phyloP scores from a whole-genome alignment of 2,329 filamentous ascomycete genomes.

The Hawksworthiomyces lignivorus region DNA sequence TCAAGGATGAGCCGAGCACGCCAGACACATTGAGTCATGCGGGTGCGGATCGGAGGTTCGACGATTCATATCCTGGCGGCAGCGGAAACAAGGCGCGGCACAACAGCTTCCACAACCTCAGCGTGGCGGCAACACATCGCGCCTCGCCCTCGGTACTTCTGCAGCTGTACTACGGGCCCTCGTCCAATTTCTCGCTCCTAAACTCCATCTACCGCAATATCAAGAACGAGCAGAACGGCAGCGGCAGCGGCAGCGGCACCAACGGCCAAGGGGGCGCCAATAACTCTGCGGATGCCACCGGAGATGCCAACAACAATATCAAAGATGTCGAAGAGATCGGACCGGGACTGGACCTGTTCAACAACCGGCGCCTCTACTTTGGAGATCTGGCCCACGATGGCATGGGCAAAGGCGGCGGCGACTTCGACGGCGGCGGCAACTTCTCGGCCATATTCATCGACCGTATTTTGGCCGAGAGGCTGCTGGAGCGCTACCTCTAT shows the following conservation, averaged over 20 bases:
- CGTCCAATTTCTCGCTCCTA: conserved; percentile 14
- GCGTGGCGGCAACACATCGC: conserved; percentile 14
- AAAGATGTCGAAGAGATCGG: conserved; percentile 14
- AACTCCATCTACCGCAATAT: conserved; percentile 15
- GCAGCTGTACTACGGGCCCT: conserved; percentile 16
- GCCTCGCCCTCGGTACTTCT: conserved; percentile 13
- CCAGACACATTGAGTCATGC: too few species aligned
- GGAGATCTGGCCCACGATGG: conserved; percentile 11
- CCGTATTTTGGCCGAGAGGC: conserved; percentile 3
- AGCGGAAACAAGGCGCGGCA: background rate
- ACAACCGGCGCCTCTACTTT: conserved; percentile 15
- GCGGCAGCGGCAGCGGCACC: background rate
- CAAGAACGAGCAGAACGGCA: too few species aligned
- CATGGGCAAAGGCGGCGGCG: background rate
- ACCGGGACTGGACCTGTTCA: conserved; percentile 15
- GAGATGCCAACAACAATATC: background rate
- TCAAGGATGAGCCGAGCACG: too few species aligned
- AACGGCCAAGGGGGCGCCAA: background rate
- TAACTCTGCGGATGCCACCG: background rate
- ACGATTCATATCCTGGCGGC: background rate
- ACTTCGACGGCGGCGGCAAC: background rate
- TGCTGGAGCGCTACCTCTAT: conserved; percentile 12
- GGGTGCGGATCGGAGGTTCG: too few species aligned
- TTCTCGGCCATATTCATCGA: conserved; percentile 11
- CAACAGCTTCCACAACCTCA: conserved; percentile 10